Evolutionary conservation across 1,284 basidiomycete genomes (phyloP).

Genomic region (Lentinus polychrous): DNA sequence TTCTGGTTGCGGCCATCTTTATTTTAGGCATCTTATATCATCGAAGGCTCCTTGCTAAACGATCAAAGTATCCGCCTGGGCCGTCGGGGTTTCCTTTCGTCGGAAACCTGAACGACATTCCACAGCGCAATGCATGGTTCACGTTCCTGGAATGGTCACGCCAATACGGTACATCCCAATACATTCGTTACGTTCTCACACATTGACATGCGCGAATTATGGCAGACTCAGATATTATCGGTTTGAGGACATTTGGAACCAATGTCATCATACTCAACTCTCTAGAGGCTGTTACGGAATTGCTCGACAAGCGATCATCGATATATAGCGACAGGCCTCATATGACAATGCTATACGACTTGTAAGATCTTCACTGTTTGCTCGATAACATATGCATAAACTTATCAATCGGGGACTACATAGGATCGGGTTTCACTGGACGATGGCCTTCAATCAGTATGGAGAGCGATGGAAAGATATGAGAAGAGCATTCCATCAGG

Average conservation of each 20-base stretch:
- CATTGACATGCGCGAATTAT: background rate
- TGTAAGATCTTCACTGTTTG: slow-evolving; percentile 1
- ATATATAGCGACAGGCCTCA: slow-evolving; percentile 7
- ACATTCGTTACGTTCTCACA: background rate
- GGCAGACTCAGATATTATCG: slow-evolving; percentile 16
- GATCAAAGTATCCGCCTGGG: slow-evolving; percentile 11
- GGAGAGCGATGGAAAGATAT: slow-evolving; percentile 33
- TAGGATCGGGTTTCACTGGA: slow-evolving; percentile 36
- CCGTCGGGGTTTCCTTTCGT: slow-evolving; percentile 7
- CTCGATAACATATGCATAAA: too few relatives aligned
- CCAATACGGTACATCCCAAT: slow-evolving; percentile 6
- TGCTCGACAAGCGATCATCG: slow-evolving; percentile 7
- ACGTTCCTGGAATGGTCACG: slow-evolving; percentile 6
- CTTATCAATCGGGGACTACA: too few relatives aligned
- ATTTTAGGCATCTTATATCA: too few relatives aligned
- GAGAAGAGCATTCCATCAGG: slow-evolving; percentile 28
- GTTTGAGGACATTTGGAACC: slow-evolving; percentile 8
- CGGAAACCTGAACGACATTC: slow-evolving; percentile 9
- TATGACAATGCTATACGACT: slow-evolving; percentile 5
- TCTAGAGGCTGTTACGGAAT: background rate
- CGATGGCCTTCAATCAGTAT: slow-evolving; percentile 29
- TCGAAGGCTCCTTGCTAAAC: too few relatives aligned
- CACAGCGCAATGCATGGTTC: slow-evolving; percentile 1
- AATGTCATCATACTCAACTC: slow-evolving; percentile 13
- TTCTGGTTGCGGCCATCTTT: too few relatives aligned